phyloP scores from a whole-genome alignment of 2,329 filamentous ascomycete genomes.

The Neonectria faginata region DNA sequence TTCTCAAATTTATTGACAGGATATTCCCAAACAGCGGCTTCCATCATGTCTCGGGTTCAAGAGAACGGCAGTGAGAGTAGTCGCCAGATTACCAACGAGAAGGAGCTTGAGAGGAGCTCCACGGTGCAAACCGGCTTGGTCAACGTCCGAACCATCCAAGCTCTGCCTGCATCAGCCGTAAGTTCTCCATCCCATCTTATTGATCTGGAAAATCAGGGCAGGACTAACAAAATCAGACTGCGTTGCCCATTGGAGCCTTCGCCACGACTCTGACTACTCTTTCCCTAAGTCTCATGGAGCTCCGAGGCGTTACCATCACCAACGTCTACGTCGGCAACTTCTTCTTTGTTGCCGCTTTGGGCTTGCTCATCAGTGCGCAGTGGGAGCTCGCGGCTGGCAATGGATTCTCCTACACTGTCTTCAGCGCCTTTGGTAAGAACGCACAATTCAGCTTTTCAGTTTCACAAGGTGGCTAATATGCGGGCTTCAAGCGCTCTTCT shows the following conservation, averaged over 20 bases:
- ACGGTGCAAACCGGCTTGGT: background rate
- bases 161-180: background rate
- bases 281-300: conserved; percentile 47
- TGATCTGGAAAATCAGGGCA: background rate
- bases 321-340: conserved; percentile 46
- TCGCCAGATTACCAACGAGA: background rate
- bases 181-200: background rate
- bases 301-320: conserved; percentile 44
- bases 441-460: fast-evolving
- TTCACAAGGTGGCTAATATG: background rate
- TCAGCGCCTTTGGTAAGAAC: conserved; percentile 44
- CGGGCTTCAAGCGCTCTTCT: conserved; percentile 39
- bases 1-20: background rate
- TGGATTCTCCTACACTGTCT: conserved; percentile 46
- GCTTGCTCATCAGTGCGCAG: conserved; percentile 46
- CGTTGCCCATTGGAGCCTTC: conserved; percentile 47
- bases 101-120: background rate
- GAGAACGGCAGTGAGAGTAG: background rate
- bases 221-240: conserved; percentile 23
- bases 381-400: conserved; percentile 46
- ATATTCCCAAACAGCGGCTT: background rate
- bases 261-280: conserved; percentile 45
- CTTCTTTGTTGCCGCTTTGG: conserved; percentile 46
- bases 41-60: background rate
- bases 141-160: background rate